These are phyloP conservation scores for Inga oerstediana DNA, from an alignment of 306 rosid genomes.

Conservation along the genomic window DNA sequence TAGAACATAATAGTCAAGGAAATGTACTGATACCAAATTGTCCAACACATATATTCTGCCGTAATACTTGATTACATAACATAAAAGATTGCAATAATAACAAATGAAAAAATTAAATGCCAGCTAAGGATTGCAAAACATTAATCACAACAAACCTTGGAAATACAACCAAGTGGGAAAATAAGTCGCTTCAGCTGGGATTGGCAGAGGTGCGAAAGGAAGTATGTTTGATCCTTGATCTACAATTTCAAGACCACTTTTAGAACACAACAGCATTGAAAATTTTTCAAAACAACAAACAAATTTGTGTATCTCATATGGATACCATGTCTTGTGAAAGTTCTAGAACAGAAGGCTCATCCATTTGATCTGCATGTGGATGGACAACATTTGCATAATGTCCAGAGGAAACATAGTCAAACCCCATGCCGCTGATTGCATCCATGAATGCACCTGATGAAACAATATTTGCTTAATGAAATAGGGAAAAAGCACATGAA, in stretches of 20 bases:
- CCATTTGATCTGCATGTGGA: conserved; percentile 47
- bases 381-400: conserved; percentile 92
- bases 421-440: conserved; percentile 73
- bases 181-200: conserved; percentile 78
- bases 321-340: conserved; percentile 85
- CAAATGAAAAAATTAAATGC: neutral
- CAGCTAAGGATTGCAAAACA: conserved; percentile 20
- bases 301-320: conserved; percentile 14
- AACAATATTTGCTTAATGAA: conserved; percentile 2
- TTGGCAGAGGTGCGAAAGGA: conserved; percentile 88
- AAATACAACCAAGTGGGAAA: conserved; percentile 84
- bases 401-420: conserved; percentile 91
- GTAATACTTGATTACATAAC: neutral
- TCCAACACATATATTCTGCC: conserved; percentile 11
- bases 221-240: conserved; percentile 98
- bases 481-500: neutral
- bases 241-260: conserved; percentile 41
- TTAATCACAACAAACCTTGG: conserved; percentile 69
- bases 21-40: neutral
- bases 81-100: conserved; percentile 3
- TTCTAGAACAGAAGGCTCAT: conserved; percentile 58
- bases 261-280: conserved; percentile 26
- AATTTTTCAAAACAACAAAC: neutral
- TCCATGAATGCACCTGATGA: conserved; percentile 91
- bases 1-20: neutral